Percentiles rank a stretch among this genome's conserved stretches.
These are phyloP conservation scores for Ophiosphaerella narmari DNA, from an alignment of 2,329 filamentous ascomycete species.

Conservation along the genomic window DNA sequence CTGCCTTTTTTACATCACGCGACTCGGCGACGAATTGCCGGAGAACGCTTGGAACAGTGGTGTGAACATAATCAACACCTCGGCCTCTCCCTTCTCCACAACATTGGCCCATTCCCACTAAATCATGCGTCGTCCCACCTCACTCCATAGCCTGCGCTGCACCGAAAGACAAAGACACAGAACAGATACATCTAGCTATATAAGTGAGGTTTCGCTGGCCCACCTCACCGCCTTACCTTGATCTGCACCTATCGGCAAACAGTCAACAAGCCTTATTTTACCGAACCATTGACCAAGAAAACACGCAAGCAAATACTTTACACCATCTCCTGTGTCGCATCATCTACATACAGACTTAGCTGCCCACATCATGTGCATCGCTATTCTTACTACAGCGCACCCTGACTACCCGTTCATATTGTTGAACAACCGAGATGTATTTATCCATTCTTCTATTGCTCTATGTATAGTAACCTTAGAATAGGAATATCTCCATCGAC, in stretches of 20 bases:
- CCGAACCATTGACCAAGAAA: conserved; percentile 8
- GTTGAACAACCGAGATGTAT: conserved; percentile 57
- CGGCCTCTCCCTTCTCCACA: conserved; percentile 7
- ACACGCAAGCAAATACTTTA: not conserved
- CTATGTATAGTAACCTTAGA: conserved; percentile 6
- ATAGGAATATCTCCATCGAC: conserved; percentile 65
- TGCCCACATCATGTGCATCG: conserved; percentile 52
- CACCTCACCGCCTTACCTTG: conserved; percentile 29
- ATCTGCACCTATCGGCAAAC: conserved; percentile 9
- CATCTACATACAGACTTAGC: not conserved
- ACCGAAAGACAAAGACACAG: conserved; percentile 17
- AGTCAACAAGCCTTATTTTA: conserved; percentile 8
- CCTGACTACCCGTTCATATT: conserved; percentile 56
- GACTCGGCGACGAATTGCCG: too few relatives aligned
- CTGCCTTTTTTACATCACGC: not conserved
- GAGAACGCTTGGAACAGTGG: not conserved
- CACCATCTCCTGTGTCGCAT: not conserved
- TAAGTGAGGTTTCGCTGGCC: conserved; percentile 21
- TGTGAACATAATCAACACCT: conserved; percentile 1
- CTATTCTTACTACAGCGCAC: conserved; percentile 54
- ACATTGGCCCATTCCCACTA: conserved; percentile 9
- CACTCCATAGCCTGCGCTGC: conserved; percentile 28
- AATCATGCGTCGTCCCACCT: conserved; percentile 34
- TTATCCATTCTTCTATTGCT: not conserved
- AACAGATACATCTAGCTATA: conserved; percentile 36